These are phyloP conservation scores for Mortierella sp. DNA, from an alignment of 371 early-diverging fungal species.

Conservation along the genomic window DNA sequence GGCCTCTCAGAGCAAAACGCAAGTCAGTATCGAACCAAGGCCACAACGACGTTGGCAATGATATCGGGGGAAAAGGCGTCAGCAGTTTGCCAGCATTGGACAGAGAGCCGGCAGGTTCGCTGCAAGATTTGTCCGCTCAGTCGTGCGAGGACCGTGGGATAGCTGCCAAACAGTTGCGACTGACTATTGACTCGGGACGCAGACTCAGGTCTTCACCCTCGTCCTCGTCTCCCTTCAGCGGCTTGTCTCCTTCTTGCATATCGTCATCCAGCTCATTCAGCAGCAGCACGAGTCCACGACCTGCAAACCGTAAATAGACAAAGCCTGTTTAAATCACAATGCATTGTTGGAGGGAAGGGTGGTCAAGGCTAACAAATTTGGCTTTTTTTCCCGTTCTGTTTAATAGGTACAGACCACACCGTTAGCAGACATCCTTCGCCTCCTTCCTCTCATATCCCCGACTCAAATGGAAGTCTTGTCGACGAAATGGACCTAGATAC, in stretches of 20 bases:
- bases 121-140: too few species aligned
- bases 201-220: background rate
- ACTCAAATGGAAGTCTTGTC: constrained; percentile 1
- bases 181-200: constrained; percentile 1
- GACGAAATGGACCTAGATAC: background rate
- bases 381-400: background rate
- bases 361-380: background rate
- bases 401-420: background rate
- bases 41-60: background rate
- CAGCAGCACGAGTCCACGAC: background rate
- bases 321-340: background rate
- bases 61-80: background rate
- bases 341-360: background rate
- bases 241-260: too few species aligned
- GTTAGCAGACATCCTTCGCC: background rate
- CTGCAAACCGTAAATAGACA: background rate
- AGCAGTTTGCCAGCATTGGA: background rate
- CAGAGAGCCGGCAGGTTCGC: background rate
- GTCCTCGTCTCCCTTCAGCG: background rate
- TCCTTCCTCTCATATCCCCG: background rate
- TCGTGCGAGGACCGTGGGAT: background rate
- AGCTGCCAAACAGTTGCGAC: background rate
- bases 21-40: background rate
- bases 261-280: background rate
- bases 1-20: background rate